Base-by-base conservation (phyloP, 2,329 filamentous ascomycete species). In the Sarocladium kiliense region DNA sequence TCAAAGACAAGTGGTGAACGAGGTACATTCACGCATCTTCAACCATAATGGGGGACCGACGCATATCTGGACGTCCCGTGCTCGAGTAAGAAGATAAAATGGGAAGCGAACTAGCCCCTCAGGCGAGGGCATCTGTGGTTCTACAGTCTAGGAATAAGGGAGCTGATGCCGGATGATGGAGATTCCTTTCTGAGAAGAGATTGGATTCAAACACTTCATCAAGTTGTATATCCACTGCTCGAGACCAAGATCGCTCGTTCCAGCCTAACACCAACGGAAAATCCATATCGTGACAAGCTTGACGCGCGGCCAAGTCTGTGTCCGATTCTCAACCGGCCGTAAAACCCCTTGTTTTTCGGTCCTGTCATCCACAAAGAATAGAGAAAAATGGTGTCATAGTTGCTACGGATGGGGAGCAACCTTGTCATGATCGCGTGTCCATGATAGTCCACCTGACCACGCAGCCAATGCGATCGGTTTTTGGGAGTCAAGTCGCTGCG, bases 211-310 rank as follows among this genome's bases (percentile, higher is more conserved):
- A 36, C 16, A 51, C 26, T 51, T 51, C 47, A 36, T 51, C 47
- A 51, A 21, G 30, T 36, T 34, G 44, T 51, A 36, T 51, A 51
- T 51, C 47, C 47, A 51, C 47, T 36, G 26, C 47, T 51, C 18
- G 47, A 36, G 47, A 36, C 27, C 47, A 34, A 51, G 12, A 34
- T 16, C 30, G 18, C 47, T 51, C n/a, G 30, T 36, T 19, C 47
- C 47, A 51, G 27, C 47, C 30, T 5, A 30, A 36, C 47, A 36
- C n/a, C 47, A 34, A 51, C 47, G 23, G n/a, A 27, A 36, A 36
- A 3, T 10, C 27, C 27, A 51, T 51, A 14, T 18, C 26, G 30
- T 27, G 30, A 36, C 30, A 23, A 34, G 27, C 23, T 23, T 30
- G 25, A 27, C 25, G 21, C 25, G 44, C 30, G 36, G 26, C n/a